These are phyloP conservation scores for Moesziomyces parantarcticus DNA, from an alignment of 1,284 basidiomycete species.

Conservation along the genomic window DNA sequence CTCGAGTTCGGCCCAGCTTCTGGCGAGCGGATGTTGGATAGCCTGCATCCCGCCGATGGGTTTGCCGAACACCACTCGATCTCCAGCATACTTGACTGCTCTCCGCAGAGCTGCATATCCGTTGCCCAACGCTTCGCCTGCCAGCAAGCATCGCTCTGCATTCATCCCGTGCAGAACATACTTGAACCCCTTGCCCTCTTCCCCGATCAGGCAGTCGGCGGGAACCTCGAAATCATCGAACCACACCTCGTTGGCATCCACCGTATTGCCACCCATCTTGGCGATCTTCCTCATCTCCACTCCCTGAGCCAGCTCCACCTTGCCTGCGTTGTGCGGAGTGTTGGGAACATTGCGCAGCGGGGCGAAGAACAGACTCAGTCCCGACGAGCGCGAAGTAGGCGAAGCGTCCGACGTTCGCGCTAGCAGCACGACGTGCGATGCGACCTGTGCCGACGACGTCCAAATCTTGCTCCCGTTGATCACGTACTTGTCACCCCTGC, in stretches of 20 bases:
- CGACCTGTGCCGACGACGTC: conserved; percentile 64
- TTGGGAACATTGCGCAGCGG: conserved; percentile 38
- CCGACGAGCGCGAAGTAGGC: conserved; percentile 55
- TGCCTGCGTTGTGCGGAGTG: conserved; percentile 25
- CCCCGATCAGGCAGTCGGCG: conserved; percentile 63
- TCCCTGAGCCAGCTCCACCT: conserved; percentile 32
- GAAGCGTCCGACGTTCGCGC: conserved; percentile 65
- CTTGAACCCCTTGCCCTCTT: conserved; percentile 69
- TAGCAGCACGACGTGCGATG: conserved; percentile 65
- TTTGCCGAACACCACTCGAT: conserved; percentile 63
- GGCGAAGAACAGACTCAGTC: conserved; percentile 53
- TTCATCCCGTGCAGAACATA: conserved; percentile 63
- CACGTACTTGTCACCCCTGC: conserved; percentile 50
- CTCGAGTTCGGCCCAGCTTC: conserved; percentile 64
- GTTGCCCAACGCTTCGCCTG: conserved; percentile 69
- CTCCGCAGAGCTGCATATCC: conserved; percentile 51
- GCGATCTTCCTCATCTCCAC: conserved; percentile 64
- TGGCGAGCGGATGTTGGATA: conserved; percentile 65
- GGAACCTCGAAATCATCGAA: conserved; percentile 68
- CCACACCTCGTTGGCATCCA: conserved; percentile 68
- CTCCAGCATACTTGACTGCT: conserved; percentile 57
- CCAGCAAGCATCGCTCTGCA: conserved; percentile 69
- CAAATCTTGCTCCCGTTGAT: conserved; percentile 66
- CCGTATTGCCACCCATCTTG: conserved; percentile 69
- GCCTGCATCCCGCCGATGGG: conserved; percentile 66